phyloP scores from a whole-genome alignment of 345 rosid species.

The Ceriops tagal region DNA sequence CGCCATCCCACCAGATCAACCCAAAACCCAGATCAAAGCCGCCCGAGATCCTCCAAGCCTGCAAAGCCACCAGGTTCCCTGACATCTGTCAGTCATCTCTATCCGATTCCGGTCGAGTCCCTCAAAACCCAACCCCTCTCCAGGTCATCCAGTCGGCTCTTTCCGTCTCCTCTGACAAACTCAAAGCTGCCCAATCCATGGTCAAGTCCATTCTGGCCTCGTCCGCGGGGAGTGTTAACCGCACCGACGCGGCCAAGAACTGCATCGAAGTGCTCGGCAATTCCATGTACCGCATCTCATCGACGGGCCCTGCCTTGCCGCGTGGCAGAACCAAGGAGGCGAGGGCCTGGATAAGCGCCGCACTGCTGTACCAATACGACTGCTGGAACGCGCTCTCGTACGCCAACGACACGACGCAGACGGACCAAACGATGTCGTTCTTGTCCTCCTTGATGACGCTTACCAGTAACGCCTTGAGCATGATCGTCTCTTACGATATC shows the following conservation, averaged over 20 bases:
- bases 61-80: slow-evolving; percentile 62
- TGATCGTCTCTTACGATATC: slow-evolving; percentile 59
- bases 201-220: slow-evolving; percentile 49
- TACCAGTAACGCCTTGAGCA: slow-evolving; percentile 71
- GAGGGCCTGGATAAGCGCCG: slow-evolving; percentile 79
- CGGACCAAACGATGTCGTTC: slow-evolving; percentile 57
- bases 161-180: slow-evolving; percentile 48
- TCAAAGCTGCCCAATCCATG: slow-evolving; percentile 51
- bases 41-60: slow-evolving; percentile 39
- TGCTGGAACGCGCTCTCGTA: slow-evolving; percentile 69
- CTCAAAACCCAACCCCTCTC: slow-evolving; percentile 40
- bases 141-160: slow-evolving; percentile 68
- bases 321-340: slow-evolving; percentile 60
- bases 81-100: slow-evolving; percentile 46
- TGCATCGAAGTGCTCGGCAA: slow-evolving; percentile 54
- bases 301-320: slow-evolving; percentile 39
- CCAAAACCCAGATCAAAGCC: slow-evolving; percentile 1
- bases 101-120: slow-evolving; percentile 22
- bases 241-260: slow-evolving; percentile 50
- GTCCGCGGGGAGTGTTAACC: slow-evolving; percentile 53
- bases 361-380: slow-evolving; percentile 66
- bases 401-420: slow-evolving; percentile 56
- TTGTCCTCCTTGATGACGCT: slow-evolving; percentile 37
- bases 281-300: slow-evolving; percentile 47
- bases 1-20: not conserved